These are phyloP conservation scores for Penicillium robsamsonii DNA, from an alignment of 495 filamentous ascomycete genomes.

Conservation along the genomic window DNA sequence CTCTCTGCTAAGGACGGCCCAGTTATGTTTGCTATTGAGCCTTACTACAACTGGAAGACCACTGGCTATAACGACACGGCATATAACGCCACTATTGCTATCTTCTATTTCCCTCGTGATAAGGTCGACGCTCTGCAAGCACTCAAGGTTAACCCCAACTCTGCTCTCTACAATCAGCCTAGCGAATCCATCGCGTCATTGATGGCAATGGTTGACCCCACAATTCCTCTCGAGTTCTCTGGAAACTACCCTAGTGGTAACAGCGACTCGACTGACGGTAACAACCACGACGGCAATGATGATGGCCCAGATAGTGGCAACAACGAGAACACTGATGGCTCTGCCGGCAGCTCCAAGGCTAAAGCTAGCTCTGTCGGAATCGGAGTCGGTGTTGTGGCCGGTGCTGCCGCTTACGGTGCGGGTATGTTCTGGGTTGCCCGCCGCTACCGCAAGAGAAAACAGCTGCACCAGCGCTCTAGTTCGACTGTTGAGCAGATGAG, in stretches of 20 bases:
- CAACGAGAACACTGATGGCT: conserved; percentile 40
- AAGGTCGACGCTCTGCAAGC: conserved; percentile 60
- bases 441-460: conserved; percentile 85
- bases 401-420: conserved; percentile 90
- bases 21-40: conserved; percentile 67
- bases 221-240: conserved; percentile 72
- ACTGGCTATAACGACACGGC: conserved; percentile 85
- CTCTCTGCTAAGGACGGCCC: conserved; percentile 50
- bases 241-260: conserved; percentile 38
- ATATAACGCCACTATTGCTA: conserved; percentile 80
- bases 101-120: conserved; percentile 67
- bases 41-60: conserved; percentile 67
- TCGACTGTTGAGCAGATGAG: conserved; percentile 53
- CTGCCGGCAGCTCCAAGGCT: conserved; percentile 49
- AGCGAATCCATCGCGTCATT: conserved; percentile 58
- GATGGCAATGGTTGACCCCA: conserved; percentile 77
- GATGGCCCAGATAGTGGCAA: conserved; percentile 36
- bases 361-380: conserved; percentile 81
- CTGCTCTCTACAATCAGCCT: conserved; percentile 69
- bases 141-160: conserved; percentile 65
- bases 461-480: conserved; percentile 73
- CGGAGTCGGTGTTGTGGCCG: conserved; percentile 70
- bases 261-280: conserved; percentile 24
- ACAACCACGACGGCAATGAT: conserved; percentile 18
- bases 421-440: conserved; percentile 97